Base-by-base conservation (phyloP, 768 basidiomycete species). In the Mycena rosella region DNA sequence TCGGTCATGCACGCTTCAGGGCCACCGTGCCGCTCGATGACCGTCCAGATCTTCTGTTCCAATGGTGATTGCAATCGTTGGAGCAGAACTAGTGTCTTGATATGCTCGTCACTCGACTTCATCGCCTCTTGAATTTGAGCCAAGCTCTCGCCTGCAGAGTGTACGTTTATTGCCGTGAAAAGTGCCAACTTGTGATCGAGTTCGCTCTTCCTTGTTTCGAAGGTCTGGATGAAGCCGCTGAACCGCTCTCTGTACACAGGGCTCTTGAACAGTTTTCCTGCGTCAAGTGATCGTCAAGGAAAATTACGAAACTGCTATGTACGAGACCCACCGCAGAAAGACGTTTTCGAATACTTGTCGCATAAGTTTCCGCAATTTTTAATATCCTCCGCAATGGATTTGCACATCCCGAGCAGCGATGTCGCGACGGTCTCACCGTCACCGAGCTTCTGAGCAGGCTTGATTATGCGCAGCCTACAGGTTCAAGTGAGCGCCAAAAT, bases 111-210 rank as follows among this genome's bases (percentile, higher is more conserved):
- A 15, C 13, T 49, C 10, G 48, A 27, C 48, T 49, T 13, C 5
- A 40, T 5, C 14, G 38, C 17, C 10, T 8, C 17, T 15, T 40
- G 17, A 18, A 40, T 18, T 40, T 49, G 48, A 11, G 13, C 22
- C 27, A 49, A 29, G 48, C 48, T 7, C 3, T 13, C 15, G 26
- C 11, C 17, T 11, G 20, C 26, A 24, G 26, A 58, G n/a, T 58
- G 29, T 10, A 45, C 44, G 15, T 26, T n/a, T 42, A 58, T 22
- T 5, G 44, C 36, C 3, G 57, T 58, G 44, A 58, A 29, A 45
- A 58, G 44, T 14, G 20, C 36, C 44, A 58, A 32, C n/a, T 59
- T 47, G 44, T 34, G 44, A 32, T 59, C 32, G 30, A 59, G 45
- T 13, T 59, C 57, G 13, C 8, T 22, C 45, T 34, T 59, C 44